These are phyloP conservation scores for Pichia sp. DNA, from an alignment of 1,139 yeast genomes.

Conservation along the genomic window DNA sequence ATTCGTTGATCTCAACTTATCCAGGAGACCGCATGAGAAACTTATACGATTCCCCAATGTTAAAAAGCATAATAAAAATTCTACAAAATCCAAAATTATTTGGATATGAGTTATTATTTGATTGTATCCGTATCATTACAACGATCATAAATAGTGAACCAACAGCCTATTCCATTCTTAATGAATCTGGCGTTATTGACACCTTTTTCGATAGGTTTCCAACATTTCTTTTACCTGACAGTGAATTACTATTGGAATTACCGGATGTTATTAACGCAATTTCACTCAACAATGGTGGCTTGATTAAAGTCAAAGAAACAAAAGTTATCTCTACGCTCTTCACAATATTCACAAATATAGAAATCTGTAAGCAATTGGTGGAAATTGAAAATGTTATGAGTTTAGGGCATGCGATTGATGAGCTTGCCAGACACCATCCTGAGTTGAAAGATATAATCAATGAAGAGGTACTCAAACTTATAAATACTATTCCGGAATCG, in stretches of 20 bases:
- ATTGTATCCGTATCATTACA: slow-evolving; percentile 63
- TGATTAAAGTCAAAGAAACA: slow-evolving; percentile 49
- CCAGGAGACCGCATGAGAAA: slow-evolving; percentile 84
- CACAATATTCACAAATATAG: slow-evolving; percentile 45
- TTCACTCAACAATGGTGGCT: slow-evolving; percentile 72
- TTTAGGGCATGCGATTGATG: slow-evolving; percentile 73
- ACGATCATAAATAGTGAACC: slow-evolving; percentile 87
- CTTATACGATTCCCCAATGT: slow-evolving; percentile 76
- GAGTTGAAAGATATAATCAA: slow-evolving; percentile 59
- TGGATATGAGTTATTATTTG: slow-evolving; percentile 66
- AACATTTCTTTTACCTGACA: slow-evolving; percentile 50
- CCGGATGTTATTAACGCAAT: slow-evolving; percentile 83
- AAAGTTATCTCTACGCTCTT: slow-evolving; percentile 49
- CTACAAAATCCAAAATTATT: slow-evolving; percentile 56
- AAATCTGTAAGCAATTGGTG: slow-evolving; percentile 47
- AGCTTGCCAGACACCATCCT: slow-evolving; percentile 79
- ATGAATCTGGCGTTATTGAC: slow-evolving; percentile 74
- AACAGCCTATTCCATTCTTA: slow-evolving; percentile 76
- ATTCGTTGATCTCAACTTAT: slow-evolving; percentile 63
- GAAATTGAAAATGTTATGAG: slow-evolving; percentile 42
- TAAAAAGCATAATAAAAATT: slow-evolving; percentile 57
- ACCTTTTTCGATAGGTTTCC: slow-evolving; percentile 56
- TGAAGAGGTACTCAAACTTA: slow-evolving; percentile 45
- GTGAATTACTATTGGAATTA: slow-evolving; percentile 56
- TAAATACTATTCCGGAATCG: slow-evolving; percentile 43